Evolutionary conservation across 331 rosid species (phyloP).

Genomic region (Rosa hybrid): DNA sequence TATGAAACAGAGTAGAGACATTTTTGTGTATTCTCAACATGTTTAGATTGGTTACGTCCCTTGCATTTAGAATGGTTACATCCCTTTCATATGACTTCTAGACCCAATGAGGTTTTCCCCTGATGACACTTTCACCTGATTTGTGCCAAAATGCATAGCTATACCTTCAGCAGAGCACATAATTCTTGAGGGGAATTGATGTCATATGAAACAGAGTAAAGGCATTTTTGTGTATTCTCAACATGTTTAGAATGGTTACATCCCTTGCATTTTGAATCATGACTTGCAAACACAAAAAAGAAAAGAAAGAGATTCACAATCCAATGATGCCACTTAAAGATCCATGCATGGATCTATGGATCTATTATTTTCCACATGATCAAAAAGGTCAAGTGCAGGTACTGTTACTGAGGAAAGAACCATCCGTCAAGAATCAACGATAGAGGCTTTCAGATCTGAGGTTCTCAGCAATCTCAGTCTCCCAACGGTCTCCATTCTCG

Average conservation of each 20-base stretch:
- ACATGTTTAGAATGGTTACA: background rate
- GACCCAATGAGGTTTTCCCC: too few species aligned
- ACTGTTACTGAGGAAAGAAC: constrained; percentile 17
- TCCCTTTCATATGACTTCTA: too few species aligned
- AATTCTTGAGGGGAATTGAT: too few species aligned
- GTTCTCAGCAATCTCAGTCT: constrained; percentile 96
- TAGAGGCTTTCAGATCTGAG: constrained; percentile 97
- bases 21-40: background rate
- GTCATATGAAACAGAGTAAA: background rate
- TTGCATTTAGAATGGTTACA: constrained; percentile 4
- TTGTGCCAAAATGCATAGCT: too few species aligned
- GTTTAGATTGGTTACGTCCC: background rate
- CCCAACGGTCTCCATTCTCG: constrained; percentile 99
- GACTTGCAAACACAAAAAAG: constrained; percentile 6
- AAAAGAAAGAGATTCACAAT: background rate
- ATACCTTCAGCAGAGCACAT: too few species aligned
- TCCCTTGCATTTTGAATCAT: constrained; percentile 13
- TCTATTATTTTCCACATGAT: constrained; percentile 32
- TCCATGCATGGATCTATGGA: constrained; percentile 25
- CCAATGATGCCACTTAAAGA: constrained; percentile 20
- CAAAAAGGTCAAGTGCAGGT: constrained; percentile 20
- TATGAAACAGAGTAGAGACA: background rate
- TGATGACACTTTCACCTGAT: too few species aligned
- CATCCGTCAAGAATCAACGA: constrained; percentile 52
- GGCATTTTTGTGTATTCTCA: background rate